Percentiles rank a stretch among this genome's conserved stretches.
phyloP scores from a whole-genome alignment of 345 rosid species.

The Gossypioides kirkii region DNA sequence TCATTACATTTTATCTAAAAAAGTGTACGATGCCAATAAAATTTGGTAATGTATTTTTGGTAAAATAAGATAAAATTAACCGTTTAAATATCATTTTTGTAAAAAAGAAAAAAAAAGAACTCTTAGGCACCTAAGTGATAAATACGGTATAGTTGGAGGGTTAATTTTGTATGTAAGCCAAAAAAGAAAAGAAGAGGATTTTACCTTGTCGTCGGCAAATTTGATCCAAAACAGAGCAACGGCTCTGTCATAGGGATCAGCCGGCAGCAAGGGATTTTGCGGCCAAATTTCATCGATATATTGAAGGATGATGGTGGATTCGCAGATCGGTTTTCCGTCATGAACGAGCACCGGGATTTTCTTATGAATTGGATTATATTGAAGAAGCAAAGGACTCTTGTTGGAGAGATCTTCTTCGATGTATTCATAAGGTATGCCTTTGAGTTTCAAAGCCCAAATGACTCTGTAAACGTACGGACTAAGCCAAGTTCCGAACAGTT shows the following conservation, averaged over 20 bases:
- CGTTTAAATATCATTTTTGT: no score
- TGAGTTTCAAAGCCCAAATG: constrained; percentile 29
- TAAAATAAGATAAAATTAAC: no score
- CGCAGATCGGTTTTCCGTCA: constrained; percentile 27
- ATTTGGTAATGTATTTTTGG: no score
- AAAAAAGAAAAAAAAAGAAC: no score
- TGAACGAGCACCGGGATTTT: constrained; percentile 39
- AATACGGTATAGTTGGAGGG: no score
- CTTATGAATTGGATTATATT: constrained; percentile 26
- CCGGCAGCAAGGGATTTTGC: constrained; percentile 21
- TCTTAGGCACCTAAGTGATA: no score
- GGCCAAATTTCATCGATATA: constrained; percentile 39
- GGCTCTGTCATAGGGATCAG: constrained; percentile 26
- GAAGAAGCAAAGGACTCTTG: constrained; percentile 29
- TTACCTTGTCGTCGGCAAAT: constrained; percentile 29
- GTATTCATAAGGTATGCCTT: constrained; percentile 27
- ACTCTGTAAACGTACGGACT: constrained; percentile 29
- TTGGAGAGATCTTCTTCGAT: constrained; percentile 29
- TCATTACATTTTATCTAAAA: no score
- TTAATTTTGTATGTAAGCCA: no score
- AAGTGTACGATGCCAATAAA: no score
- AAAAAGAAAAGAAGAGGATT: no score
- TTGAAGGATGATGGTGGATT: constrained; percentile 28
- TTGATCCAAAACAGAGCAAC: constrained; percentile 29
- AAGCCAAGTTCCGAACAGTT: constrained; percentile 22